phyloP scores from a whole-genome alignment of 164 flowering plant species.

The Santalum album region DNA sequence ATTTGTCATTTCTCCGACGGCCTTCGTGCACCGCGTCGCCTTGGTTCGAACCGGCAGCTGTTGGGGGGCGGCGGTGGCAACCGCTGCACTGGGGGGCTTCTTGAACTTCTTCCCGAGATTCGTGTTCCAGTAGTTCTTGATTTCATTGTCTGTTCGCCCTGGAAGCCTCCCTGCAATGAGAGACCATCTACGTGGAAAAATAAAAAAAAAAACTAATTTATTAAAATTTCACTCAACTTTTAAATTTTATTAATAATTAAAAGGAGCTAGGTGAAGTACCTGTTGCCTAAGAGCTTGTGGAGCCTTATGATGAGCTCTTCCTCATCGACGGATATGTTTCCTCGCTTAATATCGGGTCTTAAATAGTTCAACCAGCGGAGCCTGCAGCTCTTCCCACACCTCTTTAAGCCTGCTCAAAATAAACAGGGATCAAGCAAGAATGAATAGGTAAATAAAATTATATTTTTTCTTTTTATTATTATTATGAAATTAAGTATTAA shows the following conservation, averaged over 20 bases:
- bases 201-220: too few relatives aligned
- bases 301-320: conserved; percentile 34
- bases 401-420: conserved; percentile 16
- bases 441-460: too few relatives aligned
- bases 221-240: too few relatives aligned
- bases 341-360: conserved; percentile 32
- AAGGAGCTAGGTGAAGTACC: conserved; percentile 7
- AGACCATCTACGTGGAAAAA: conserved; percentile 22
- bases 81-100: too few relatives aligned
- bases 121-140: conserved; percentile 37
- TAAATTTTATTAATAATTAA: background rate
- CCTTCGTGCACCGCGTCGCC: too few relatives aligned
- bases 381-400: conserved; percentile 34
- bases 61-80: too few relatives aligned
- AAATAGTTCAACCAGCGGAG: conserved; percentile 30
- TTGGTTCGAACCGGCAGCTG: too few relatives aligned
- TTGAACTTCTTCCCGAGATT: conserved; percentile 22
- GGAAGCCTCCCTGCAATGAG: conserved; percentile 37
- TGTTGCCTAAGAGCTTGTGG: conserved; percentile 29
- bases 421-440: too few relatives aligned
- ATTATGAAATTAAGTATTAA: too few relatives aligned
- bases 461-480: too few relatives aligned
- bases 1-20: too few relatives aligned
- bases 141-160: conserved; percentile 37
- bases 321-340: conserved; percentile 24